Evolutionary conservation across 768 basidiomycete genomes (phyloP), one percentile per base, ranked within the genome.

Genomic region (Russula ochroleuca): DNA sequence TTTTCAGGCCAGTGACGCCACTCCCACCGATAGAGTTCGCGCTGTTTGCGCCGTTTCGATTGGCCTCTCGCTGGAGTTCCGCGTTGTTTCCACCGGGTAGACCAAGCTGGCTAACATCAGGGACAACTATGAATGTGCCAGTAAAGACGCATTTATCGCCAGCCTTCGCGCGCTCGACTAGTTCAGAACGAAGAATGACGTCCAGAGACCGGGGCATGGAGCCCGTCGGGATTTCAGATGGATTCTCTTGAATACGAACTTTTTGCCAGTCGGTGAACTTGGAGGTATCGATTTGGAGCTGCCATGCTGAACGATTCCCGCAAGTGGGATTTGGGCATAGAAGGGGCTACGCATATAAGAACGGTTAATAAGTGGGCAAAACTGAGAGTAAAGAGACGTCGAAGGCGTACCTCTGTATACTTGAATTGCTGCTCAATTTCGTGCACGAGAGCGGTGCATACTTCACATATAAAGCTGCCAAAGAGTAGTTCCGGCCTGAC

Each of bases 221-320:
- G 1, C 97, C 97, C 0, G 96, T 98, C 1, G 97, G 97, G 62
- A 99, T 98, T 76, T 98, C 97, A 31, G 95, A 97, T 11, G 96
- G 88, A 70, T 98, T 98, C 78, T 99, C 97, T 72, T 99, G 97
- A 50, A 99, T 98, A 49, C 97, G 87, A 53, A 98, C 94, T 75
- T 98, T 98, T 75, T 99, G 97, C 97, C 97, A 98, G 73, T 99
- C 97, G 0, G 93, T 92, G 73, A 99, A 99, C 73, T 93, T 95
- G 33, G 92, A 95, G 58, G 88, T 87, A 73, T 98, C 96, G 62
- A 98, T 93, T 72, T 95, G 92, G 47, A 99, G 83, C 71, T 94
- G 87, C 95, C 95, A 99, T 37, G 84, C 88, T 19, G 78, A 75
- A 35, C 94, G 85, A 74, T 98, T 98, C 35, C 91, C 89, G 71